Evolutionary conservation across 495 filamentous ascomycete species (phyloP).

Genomic region (Oleoguttula mirabilis): DNA sequence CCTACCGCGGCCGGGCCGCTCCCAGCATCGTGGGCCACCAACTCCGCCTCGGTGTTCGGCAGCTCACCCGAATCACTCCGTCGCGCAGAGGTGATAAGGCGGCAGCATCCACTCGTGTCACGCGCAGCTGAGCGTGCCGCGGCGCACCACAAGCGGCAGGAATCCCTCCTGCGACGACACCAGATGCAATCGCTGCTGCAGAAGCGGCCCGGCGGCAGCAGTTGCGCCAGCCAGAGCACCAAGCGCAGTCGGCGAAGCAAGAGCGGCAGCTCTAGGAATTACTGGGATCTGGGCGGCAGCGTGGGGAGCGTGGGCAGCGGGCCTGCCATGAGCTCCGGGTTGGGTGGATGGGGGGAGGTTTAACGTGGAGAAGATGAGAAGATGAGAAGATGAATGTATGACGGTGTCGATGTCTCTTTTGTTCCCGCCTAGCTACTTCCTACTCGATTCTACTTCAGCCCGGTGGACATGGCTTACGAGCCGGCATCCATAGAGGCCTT

Average conservation of each 20-base stretch:
- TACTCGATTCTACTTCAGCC: no score
- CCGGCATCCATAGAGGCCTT: no score
- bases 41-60: conserved; percentile 24
- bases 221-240: conserved; percentile 72
- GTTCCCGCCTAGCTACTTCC: no score
- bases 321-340: conserved; percentile 10
- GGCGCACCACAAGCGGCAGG: conserved; percentile 39
- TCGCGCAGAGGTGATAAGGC: conserved; percentile 68
- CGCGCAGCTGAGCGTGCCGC: conserved; percentile 36
- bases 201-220: conserved; percentile 44
- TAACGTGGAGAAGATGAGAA: conserved; percentile 3
- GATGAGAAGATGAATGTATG: no score
- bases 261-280: conserved; percentile 43
- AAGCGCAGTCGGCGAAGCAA: conserved; percentile 44
- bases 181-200: conserved; percentile 17
- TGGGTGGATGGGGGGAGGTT: conserved; percentile 19
- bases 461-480: no score
- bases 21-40: conserved; percentile 15
- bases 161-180: conserved; percentile 36
- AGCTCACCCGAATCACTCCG: conserved; percentile 35
- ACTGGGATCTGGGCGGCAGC: conserved; percentile 78
- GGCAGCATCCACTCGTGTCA: conserved; percentile 72
- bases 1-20: conserved; percentile 7
- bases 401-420: no score
- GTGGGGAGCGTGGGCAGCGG: conserved; percentile 47